Conservation (phyloP, 2,329 filamentous ascomycete species). For the Nemania abortiva region DNA sequence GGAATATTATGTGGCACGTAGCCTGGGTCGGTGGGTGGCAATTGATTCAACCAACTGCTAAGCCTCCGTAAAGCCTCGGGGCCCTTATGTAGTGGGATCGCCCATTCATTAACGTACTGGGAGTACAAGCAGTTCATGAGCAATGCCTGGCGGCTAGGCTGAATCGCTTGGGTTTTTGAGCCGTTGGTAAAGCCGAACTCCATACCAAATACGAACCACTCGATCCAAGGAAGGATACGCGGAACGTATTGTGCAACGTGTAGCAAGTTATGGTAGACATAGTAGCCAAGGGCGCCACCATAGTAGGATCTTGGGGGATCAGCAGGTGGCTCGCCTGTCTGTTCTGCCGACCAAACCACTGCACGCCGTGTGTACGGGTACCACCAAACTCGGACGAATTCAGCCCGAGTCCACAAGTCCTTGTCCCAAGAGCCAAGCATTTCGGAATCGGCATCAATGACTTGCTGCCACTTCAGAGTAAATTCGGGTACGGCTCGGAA, state of each 20-base stretch:
- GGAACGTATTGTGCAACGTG: slow-evolving; percentile 83
- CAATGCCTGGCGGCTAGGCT: slow-evolving; percentile 82
- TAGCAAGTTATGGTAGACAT: slow-evolving; percentile 91
- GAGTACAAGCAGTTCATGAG: slow-evolving; percentile 98
- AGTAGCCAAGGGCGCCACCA: slow-evolving; percentile 83
- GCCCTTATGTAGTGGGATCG: slow-evolving; percentile 84
- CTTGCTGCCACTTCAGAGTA: slow-evolving; percentile 88
- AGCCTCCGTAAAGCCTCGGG: slow-evolving; percentile 88
- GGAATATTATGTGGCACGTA: slow-evolving; percentile 78
- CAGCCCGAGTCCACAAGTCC: slow-evolving; percentile 82
- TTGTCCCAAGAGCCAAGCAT: slow-evolving; percentile 79
- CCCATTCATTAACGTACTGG: slow-evolving; percentile 99
- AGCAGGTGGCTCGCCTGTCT: slow-evolving; percentile 72
- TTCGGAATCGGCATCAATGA: slow-evolving; percentile 75
- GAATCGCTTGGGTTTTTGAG: slow-evolving; percentile 77
- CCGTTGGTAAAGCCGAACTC: slow-evolving; percentile 90
- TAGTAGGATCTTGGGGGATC: slow-evolving; percentile 80
- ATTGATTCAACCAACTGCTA: slow-evolving; percentile 82
- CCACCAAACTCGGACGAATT: slow-evolving; percentile 98
- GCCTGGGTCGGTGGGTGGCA: slow-evolving; percentile 71
- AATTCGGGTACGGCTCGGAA: slow-evolving; percentile 84
- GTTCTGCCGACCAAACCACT: slow-evolving; percentile 90
- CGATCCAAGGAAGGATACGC: slow-evolving; percentile 84
- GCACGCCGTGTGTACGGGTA: slow-evolving; percentile 90
- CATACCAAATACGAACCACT: slow-evolving; percentile 98